phyloP scores from a whole-genome alignment of 805 yeast genomes.

The Candida andamanensis region DNA sequence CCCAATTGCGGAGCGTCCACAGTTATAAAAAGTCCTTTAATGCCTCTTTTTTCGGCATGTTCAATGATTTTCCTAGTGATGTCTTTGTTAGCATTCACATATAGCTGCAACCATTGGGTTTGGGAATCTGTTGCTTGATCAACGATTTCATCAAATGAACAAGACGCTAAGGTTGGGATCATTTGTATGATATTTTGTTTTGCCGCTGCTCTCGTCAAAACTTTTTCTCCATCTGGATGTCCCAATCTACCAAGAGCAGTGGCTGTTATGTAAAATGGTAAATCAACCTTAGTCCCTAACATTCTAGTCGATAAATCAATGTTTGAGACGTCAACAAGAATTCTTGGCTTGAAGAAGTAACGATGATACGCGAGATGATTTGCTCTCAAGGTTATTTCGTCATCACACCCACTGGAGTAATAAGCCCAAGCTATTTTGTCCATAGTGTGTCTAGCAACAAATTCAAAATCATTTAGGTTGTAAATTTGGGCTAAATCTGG shows the following conservation, averaged over 20 bases:
- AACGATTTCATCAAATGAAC: slow-evolving; percentile 80
- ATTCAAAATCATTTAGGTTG: slow-evolving; percentile 83
- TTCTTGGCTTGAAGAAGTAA: slow-evolving; percentile 79
- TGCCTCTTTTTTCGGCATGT: slow-evolving; percentile 68
- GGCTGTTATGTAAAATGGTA: slow-evolving; percentile 87
- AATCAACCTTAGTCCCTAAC: slow-evolving; percentile 63
- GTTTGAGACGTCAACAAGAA: slow-evolving; percentile 73
- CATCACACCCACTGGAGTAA: slow-evolving; percentile 88
- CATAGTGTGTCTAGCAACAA: slow-evolving; percentile 74
- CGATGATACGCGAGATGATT: slow-evolving; percentile 88
- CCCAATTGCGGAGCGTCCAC: slow-evolving; percentile 94
- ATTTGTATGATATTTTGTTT: slow-evolving; percentile 69
- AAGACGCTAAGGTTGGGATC: slow-evolving; percentile 90
- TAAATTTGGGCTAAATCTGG: slow-evolving; percentile 70
- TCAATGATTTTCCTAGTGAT: slow-evolving; percentile 56
- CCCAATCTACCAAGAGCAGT: slow-evolving; percentile 92
- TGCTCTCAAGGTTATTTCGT: slow-evolving; percentile 84
- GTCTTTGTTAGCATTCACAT: slow-evolving; percentile 74
- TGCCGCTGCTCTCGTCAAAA: slow-evolving; percentile 78
- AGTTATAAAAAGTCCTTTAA: slow-evolving; percentile 80
- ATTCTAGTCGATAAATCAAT: slow-evolving; percentile 68
- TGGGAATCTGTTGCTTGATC: slow-evolving; percentile 64
- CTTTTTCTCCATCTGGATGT: slow-evolving; percentile 88
- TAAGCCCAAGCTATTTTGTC: slow-evolving; percentile 84
- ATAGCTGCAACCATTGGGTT: slow-evolving; percentile 84